These are phyloP conservation scores for Sporisorium scitamineum DNA, from an alignment of 1,284 basidiomycete genomes.

Conservation along the genomic window DNA sequence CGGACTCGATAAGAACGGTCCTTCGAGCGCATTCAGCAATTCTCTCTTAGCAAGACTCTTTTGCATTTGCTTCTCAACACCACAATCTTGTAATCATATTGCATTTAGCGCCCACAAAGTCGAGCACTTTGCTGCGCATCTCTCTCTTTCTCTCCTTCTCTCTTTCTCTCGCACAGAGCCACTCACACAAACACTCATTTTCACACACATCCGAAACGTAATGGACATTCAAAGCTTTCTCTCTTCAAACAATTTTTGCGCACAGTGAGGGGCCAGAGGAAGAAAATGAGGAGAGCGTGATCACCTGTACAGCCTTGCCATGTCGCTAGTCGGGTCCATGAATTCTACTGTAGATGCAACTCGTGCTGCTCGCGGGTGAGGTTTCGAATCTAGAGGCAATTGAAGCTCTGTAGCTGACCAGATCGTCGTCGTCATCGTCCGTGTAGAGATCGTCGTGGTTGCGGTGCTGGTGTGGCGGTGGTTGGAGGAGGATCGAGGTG, in stretches of 20 bases:
- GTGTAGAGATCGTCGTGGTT: constrained; percentile 25
- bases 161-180: not conserved
- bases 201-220: constrained; percentile 2
- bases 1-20: not conserved
- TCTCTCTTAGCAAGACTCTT: not conserved
- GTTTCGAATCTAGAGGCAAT: not conserved
- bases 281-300: not conserved
- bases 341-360: not conserved
- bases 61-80: not conserved
- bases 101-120: constrained; percentile 1
- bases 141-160: not conserved
- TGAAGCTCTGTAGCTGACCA: constrained; percentile 17
- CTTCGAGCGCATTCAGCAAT: not conserved
- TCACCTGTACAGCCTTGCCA: not conserved
- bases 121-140: not conserved
- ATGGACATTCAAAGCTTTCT: constrained; percentile 1
- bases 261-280: no score
- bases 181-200: not conserved
- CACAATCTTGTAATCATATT: not conserved
- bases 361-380: not conserved
- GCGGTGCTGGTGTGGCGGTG: constrained; percentile 1
- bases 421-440: constrained; percentile 35
- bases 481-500: constrained; percentile 16
- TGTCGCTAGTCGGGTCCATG: not conserved
- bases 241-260: no score